phyloP scores from a whole-genome alignment of 371 early-diverging fungal genomes.

The Rhizopus arrhizus region DNA sequence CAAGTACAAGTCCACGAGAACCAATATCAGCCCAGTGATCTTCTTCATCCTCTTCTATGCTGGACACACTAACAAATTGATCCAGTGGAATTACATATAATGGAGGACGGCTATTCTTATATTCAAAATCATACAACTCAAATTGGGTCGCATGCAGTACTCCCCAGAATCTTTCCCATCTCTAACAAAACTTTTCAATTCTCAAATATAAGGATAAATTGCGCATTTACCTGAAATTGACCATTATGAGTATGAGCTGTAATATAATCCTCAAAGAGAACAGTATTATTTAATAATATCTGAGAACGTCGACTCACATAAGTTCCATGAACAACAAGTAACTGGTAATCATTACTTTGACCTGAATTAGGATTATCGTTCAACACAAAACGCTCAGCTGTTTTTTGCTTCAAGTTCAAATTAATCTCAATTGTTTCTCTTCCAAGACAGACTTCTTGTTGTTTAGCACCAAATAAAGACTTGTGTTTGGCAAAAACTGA shows the following conservation, averaged over 20 bases:
- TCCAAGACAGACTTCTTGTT: conserved; percentile 27
- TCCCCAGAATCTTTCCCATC: conserved; percentile 43
- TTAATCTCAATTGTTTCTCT: conserved; percentile 20
- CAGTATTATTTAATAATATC: conserved; percentile 28
- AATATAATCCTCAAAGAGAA: conserved; percentile 31
- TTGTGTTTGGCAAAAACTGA: conserved; percentile 24
- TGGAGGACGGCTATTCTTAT: conserved; percentile 31
- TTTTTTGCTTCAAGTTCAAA: conserved; percentile 24
- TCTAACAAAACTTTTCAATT: conserved; percentile 9
- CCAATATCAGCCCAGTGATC: conserved; percentile 28
- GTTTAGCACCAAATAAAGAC: conserved; percentile 14
- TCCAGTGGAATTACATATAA: conserved; percentile 29
- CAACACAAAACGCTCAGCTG: conserved; percentile 26
- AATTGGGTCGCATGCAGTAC: conserved; percentile 35
- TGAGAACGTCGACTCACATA: conserved; percentile 33
- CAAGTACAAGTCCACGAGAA: conserved; percentile 28
- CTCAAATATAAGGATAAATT: too few relatives aligned
- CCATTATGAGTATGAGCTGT: conserved; percentile 29
- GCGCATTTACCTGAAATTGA: conserved; percentile 30
- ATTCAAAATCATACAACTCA: conserved; percentile 39
- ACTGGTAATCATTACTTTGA: conserved; percentile 24
- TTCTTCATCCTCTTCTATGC: conserved; percentile 26
- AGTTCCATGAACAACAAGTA: conserved; percentile 33
- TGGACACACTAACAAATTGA: conserved; percentile 26
- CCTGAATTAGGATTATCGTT: conserved; percentile 17